These are phyloP conservation scores for Yamadazyma kitorensis DNA, from an alignment of 805 yeast species.

Conservation along the genomic window DNA sequence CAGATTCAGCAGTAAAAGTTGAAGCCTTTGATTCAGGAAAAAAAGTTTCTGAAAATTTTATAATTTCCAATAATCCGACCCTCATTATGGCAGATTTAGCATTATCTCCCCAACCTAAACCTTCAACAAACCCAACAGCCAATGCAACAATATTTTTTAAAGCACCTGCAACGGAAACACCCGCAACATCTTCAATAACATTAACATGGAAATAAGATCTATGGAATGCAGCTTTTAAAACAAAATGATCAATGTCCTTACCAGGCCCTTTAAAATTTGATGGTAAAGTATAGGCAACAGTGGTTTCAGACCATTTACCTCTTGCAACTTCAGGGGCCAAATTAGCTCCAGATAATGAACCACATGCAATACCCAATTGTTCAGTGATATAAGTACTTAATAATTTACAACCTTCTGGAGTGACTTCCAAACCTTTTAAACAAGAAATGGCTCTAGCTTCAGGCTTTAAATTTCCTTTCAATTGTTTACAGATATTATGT, in stretches of 20 bases:
- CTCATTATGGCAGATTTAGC: constrained; percentile 49
- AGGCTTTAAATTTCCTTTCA: constrained; percentile 38
- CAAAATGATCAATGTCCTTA: constrained; percentile 36
- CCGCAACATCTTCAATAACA: constrained; percentile 44
- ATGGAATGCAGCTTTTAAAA: constrained; percentile 44
- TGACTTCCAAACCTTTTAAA: constrained; percentile 45
- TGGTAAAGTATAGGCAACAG: constrained; percentile 42
- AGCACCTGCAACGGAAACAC: constrained; percentile 47
- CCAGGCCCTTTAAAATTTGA: constrained; percentile 40
- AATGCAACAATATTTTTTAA: constrained; percentile 46
- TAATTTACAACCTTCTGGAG: constrained; percentile 41
- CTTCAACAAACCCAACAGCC: constrained; percentile 47
- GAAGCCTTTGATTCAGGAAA: constrained; percentile 35
- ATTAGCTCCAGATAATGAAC: constrained; percentile 48
- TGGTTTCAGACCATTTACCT: constrained; percentile 47
- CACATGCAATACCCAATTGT: constrained; percentile 41
- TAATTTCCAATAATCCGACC: constrained; percentile 42
- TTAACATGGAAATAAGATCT: constrained; percentile 46
- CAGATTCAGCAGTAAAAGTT: constrained; percentile 44
- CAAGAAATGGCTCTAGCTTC: constrained; percentile 43
- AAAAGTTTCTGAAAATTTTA: constrained; percentile 56
- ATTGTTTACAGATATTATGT: constrained; percentile 35
- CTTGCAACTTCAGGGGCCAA: constrained; percentile 47
- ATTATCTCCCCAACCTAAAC: constrained; percentile 49
- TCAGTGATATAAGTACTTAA: constrained; percentile 43